A percentile compares a stretch with the other conserved stretches of the same genome.
phyloP scores from a whole-genome alignment of 129 eudicot species.

The Helianthus tuberosus region DNA sequence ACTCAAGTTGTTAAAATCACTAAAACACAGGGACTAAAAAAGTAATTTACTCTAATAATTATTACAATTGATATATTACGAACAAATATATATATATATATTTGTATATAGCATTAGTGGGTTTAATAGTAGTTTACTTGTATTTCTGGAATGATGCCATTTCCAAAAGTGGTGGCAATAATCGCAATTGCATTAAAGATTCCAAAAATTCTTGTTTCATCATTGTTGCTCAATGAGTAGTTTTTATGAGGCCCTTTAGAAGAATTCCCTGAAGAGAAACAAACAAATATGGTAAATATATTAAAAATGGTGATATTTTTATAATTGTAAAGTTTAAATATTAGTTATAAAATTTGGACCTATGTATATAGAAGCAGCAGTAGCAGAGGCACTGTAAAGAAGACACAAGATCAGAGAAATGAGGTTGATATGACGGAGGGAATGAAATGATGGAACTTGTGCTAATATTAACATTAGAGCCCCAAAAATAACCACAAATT shows the following conservation, averaged over 20 bases:
- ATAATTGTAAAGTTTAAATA: background rate
- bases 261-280: slow-evolving; percentile 49
- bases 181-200: slow-evolving; percentile 84
- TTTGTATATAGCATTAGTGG: background rate
- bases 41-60: too few species aligned
- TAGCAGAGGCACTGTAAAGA: slow-evolving; percentile 69
- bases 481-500: slow-evolving; percentile 77
- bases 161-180: slow-evolving; percentile 90
- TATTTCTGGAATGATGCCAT: slow-evolving; percentile 95
- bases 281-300: background rate
- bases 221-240: slow-evolving; percentile 51
- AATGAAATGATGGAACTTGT: slow-evolving; percentile 94
- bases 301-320: too few species aligned
- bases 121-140: slow-evolving; percentile 46
- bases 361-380: slow-evolving; percentile 79
- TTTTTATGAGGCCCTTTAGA: slow-evolving; percentile 67
- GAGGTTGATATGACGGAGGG: slow-evolving; percentile 85
- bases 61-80: too few species aligned
- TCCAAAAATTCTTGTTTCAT: slow-evolving; percentile 62
- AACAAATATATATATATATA: too few species aligned
- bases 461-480: slow-evolving; percentile 75
- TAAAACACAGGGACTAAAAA: too few species aligned
- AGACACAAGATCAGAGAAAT: slow-evolving; percentile 68
- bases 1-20: too few species aligned
- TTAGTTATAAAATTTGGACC: slow-evolving; percentile 33